Percentiles rank a stretch among this genome's conserved stretches.
Evolutionary conservation across 768 basidiomycete species (phyloP).

Genomic region (Russula sp.): DNA sequence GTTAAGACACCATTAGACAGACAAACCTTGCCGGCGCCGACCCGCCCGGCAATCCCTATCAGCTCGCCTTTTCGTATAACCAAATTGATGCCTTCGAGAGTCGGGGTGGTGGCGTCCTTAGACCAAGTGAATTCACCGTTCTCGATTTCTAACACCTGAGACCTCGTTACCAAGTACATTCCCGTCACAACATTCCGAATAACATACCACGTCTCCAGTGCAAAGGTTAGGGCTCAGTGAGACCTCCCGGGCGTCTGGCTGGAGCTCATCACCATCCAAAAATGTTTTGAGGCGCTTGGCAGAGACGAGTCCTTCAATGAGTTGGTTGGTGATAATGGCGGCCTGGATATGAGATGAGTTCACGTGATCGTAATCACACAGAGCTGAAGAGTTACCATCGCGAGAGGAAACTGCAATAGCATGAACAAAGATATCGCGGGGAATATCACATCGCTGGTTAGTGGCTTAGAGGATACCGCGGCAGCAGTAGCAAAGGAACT

Average conservation of each 20-base stretch:
- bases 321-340: constrained; percentile 65
- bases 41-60: constrained; percentile 79
- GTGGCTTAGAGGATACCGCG: constrained; percentile 49
- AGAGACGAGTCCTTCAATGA: constrained; percentile 84
- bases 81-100: constrained; percentile 73
- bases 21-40: constrained; percentile 82
- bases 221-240: constrained; percentile 38
- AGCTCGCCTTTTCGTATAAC: constrained; percentile 78
- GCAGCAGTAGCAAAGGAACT: constrained; percentile 77
- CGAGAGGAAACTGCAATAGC: constrained; percentile 80
- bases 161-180: not conserved
- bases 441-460: constrained; percentile 91
- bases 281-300: constrained; percentile 73
- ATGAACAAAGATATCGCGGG: constrained; percentile 91
- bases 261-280: constrained; percentile 73
- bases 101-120: constrained; percentile 47
- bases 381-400: constrained; percentile 48
- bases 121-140: constrained; percentile 83
- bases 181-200: not conserved
- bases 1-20: constrained; percentile 8
- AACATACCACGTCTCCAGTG: constrained; percentile 53
- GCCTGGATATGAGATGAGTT: constrained; percentile 39
- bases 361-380: not conserved
- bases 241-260: constrained; percentile 64
- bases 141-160: constrained; percentile 57